These are phyloP conservation scores for Nemania sp. DNA, from an alignment of 2,329 filamentous ascomycete genomes.

Conservation along the genomic window DNA sequence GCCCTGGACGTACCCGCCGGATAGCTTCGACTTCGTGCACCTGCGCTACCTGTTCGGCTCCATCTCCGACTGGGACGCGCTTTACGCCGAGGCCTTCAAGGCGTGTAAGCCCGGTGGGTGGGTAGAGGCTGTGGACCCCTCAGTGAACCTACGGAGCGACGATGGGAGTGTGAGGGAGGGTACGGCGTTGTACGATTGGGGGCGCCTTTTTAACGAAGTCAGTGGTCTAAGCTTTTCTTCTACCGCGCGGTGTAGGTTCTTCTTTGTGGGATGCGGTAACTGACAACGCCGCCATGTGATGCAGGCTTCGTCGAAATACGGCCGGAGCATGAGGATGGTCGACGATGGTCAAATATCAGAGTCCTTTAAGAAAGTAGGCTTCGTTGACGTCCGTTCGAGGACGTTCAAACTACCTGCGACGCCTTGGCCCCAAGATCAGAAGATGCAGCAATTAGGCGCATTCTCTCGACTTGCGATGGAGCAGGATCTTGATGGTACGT, in stretches of 20 bases:
- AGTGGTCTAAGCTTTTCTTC: conserved; percentile 48
- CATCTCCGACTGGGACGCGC: conserved; percentile 63
- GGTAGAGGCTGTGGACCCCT: conserved; percentile 37
- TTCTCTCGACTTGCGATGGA: conserved; percentile 46
- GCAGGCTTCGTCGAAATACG: conserved; percentile 50
- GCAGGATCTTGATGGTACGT: conserved; percentile 48
- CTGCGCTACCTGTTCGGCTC: conserved; percentile 65
- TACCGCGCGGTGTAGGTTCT: neutral
- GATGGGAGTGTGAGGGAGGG: conserved; percentile 40
- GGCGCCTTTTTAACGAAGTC: conserved; percentile 54
- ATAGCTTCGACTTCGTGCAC: conserved; percentile 67
- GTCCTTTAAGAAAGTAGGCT: conserved; percentile 66
- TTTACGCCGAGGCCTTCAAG: conserved; percentile 62
- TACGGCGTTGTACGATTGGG: conserved; percentile 44
- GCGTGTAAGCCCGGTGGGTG: conserved; percentile 63
- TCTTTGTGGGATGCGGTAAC: conserved; percentile 38
- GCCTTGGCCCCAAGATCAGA: conserved; percentile 50
- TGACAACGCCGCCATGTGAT: neutral
- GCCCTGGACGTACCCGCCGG: conserved; percentile 56
- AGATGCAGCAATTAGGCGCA: conserved; percentile 47
- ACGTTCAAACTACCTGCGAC: conserved; percentile 60
- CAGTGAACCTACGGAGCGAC: conserved; percentile 40
- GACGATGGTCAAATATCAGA: conserved; percentile 65
- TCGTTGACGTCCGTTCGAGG: conserved; percentile 66
- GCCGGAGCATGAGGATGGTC: conserved; percentile 61